Conservation (phyloP, 2,329 filamentous ascomycete species). For the Aspergillus glaucus region DNA sequence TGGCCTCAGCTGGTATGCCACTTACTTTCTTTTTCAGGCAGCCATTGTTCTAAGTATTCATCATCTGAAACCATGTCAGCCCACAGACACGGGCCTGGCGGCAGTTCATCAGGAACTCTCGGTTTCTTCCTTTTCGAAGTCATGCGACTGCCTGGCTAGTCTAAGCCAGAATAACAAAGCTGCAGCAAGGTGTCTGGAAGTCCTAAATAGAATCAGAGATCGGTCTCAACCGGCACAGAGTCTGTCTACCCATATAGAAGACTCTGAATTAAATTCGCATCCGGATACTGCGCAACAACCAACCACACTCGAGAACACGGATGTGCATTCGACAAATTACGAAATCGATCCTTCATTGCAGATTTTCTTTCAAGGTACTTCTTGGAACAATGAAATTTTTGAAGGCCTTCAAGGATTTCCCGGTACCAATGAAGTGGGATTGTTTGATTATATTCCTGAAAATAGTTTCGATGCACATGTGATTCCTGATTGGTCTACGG, state of each 20-base stretch:
- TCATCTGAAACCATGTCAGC: conserved; percentile 2
- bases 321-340: neutral
- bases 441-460: neutral
- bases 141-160: conserved; percentile 7
- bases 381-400: conserved; percentile 9
- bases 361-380: conserved; percentile 11
- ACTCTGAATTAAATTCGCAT: neutral
- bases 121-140: conserved; percentile 6
- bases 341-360: conserved; percentile 13
- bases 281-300: neutral
- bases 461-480: neutral
- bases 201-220: conserved; percentile 8
- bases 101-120: conserved; percentile 8
- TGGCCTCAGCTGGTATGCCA: conserved; percentile 18
- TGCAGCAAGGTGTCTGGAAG: conserved; percentile 9
- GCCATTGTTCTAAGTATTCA: conserved; percentile 13
- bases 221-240: neutral
- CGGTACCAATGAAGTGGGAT: neutral
- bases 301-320: neutral
- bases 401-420: conserved; percentile 5
- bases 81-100: neutral
- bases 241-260: neutral
- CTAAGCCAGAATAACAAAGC: conserved; percentile 8
- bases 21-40: conserved; percentile 19
- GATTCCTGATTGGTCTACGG: neutral